Base-by-base conservation (phyloP, 345 rosid genomes). In the Heritiera fomes region DNA sequence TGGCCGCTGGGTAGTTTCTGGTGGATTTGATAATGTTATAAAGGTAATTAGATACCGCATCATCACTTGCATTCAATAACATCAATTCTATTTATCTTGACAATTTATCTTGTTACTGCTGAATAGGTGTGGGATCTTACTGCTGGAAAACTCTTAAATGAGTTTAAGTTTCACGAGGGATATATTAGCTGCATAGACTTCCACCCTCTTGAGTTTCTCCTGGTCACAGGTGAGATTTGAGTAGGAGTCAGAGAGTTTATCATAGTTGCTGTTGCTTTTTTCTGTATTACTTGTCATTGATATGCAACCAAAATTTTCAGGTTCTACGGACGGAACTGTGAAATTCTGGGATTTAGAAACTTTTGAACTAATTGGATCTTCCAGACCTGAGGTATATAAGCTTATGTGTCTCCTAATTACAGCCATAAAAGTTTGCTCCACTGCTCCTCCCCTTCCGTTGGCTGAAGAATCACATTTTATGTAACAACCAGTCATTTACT, bases 1-100 rank as follows among this genome's bases (percentile, higher is more conserved):
- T 90, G 99, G 99, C 68, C 99, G 98, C 34, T 96, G 99, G 99
- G 97, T 96, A 40, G 97, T 96, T 81, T 92, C 99, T 46, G 99
- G 99, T 83, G 99, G 99, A 87, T 80, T 74, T 80, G 99, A 96
- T 83, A 94, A 91, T 86, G 87, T 81, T 80, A 97, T 94, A 23
- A 96, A 96, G 97, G 99, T 96, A 86, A 75, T 70, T 56, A 64
- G 73, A 76, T 59, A 73, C 71, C 67, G 46, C 80, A 32, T 17
- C 55, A 40, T 56, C 59, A 38, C 40, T 40, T 8, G 61, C 38
- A 13, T 59, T 75, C 45, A 63, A 34, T 45, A 59, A 74, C 52
- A 46, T 78, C 34, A 20, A 23, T 71, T 52, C 18, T 45, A 4
- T 18, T 45, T 58, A 23, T 78, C 75, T 50, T 13, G 40, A 63